Evolutionary conservation across 352 stramenopile species (phyloP), one percentile per base, ranked within the genome.

Genomic region (Poterioochromonas sp.): DNA sequence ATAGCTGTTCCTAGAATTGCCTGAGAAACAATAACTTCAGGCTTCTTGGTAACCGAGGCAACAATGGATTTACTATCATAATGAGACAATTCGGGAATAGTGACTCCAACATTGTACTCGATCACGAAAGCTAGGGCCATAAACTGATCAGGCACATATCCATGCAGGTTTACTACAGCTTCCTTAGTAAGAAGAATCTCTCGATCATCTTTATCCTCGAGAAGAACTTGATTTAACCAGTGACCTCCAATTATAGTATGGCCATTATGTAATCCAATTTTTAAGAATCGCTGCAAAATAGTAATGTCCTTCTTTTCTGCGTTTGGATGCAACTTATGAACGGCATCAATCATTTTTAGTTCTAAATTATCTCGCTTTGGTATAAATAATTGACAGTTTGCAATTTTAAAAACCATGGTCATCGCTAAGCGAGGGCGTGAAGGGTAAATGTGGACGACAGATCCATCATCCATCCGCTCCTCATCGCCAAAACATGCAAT

Each of bases 191-290:
- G 70, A 39, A 95, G 78, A 22, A 84, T 84, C 37, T 95, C 90
- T 26, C 86, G 87, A 63, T 89, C 88, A 1, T 84, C 83, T 0
- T 88, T 81, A 5, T 90, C 83, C 12, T 84, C 83, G 49, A 92
- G 90, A 0, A 94, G 81, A 0, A 87, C 83, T 2, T 93, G 78
- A 35, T 49, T 63, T 22, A 26, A 64, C 78, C 65, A 85, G 0
- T 73, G 0, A 82, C 91, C 60, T 88, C 41, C 89, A 80, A 26
- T 85, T 81, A 94, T 91, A 62, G 86, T 88, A 1, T 90, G 84
- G 3, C 90, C 91, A 78, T 95, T 96, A 80, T 96, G 91, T 11
- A 94, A 83, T 3, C 88, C 88, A 29, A 95, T 65, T 79, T 92
- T 92, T 18, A 96, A 74, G 12, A 91, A 84, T 3, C 91, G 84